Conservation (phyloP, 805 yeast genomes). For the Cephaloascus albidus region DNA sequence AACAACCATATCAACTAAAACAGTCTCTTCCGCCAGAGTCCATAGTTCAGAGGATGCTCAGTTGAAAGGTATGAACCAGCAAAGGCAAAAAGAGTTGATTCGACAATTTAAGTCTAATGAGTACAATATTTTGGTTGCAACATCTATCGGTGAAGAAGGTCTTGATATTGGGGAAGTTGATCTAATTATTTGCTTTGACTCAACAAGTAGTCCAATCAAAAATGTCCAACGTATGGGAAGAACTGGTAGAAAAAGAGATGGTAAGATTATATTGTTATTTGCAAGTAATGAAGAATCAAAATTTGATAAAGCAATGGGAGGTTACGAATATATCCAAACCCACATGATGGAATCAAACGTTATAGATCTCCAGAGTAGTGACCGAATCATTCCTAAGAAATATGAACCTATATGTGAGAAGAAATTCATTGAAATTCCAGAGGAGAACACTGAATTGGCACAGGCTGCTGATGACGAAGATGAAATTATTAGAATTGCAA, state of each 20-base stretch:
- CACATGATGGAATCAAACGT: slow-evolving; percentile 44
- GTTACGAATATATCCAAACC: slow-evolving; percentile 70
- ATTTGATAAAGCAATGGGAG: slow-evolving; percentile 77
- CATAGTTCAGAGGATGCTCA: slow-evolving; percentile 73
- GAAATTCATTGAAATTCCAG: slow-evolving; percentile 54
- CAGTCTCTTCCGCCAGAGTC: slow-evolving; percentile 17
- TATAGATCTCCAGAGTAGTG: slow-evolving; percentile 36
- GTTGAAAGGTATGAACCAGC: slow-evolving; percentile 82
- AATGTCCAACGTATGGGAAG: slow-evolving; percentile 96
- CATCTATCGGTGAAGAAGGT: slow-evolving; percentile 98
- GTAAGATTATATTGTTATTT: slow-evolving; percentile 66
- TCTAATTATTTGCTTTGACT: slow-evolving; percentile 83
- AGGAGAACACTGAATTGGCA: slow-evolving; percentile 50
- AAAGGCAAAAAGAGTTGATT: slow-evolving; percentile 73
- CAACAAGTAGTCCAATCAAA: slow-evolving; percentile 88
- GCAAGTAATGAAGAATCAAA: slow-evolving; percentile 72
- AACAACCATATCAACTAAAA: slow-evolving; percentile 6
- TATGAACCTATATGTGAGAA: slow-evolving; percentile 49
- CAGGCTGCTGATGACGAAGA: slow-evolving; percentile 46
- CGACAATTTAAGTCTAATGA: slow-evolving; percentile 63
- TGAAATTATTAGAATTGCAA: slow-evolving; percentile 59
- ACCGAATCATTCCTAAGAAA: slow-evolving; percentile 58
- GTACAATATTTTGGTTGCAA: slow-evolving; percentile 81
- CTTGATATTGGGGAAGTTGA: slow-evolving; percentile 98
- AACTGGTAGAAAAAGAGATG: slow-evolving; percentile 93